Conservation (phyloP, 2,329 filamentous ascomycete species). For the Tolypocladium ovalisporum region DNA sequence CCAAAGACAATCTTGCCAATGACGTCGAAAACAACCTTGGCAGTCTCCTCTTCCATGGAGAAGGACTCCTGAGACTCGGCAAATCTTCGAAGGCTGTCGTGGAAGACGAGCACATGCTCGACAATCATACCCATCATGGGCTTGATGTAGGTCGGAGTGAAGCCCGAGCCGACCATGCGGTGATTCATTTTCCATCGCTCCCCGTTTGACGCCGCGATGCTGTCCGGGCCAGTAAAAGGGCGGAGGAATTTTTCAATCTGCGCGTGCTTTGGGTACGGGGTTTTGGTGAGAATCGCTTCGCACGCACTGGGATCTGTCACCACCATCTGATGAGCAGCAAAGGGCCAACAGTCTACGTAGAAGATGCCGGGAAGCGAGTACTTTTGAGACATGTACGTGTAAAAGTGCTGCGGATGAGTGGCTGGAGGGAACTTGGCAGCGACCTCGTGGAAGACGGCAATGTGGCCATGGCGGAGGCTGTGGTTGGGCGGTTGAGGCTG, state of each 20-base stretch:
- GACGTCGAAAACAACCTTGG: conserved; percentile 9
- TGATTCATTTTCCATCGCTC: conserved; percentile 14
- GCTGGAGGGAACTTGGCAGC: conserved; percentile 7
- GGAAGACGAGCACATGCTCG: not conserved
- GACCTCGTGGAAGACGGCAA: not conserved
- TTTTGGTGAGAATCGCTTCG: conserved; percentile 11
- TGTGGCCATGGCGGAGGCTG: not conserved
- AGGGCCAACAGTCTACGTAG: conserved; percentile 15
- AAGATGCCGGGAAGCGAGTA: conserved; percentile 12
- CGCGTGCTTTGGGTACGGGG: conserved; percentile 10
- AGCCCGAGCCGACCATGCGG: conserved; percentile 12
- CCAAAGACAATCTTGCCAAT: conserved; percentile 11
- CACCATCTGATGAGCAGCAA: conserved; percentile 11
- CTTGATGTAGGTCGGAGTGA: conserved; percentile 11
- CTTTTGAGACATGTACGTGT: conserved; percentile 10
- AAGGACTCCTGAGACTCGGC: conserved; percentile 4
- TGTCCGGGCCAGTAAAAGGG: conserved; percentile 8
- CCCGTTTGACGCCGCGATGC: conserved; percentile 12
- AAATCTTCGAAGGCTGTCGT: conserved; percentile 6
- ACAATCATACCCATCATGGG: conserved; percentile 11
- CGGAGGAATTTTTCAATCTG: conserved; percentile 2
- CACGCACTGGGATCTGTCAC: conserved; percentile 12
- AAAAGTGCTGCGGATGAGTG: conserved; percentile 11
- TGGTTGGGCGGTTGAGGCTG: not conserved
- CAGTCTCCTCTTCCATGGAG: conserved; percentile 10